Conservation (phyloP, 2,329 filamentous ascomycete genomes). For the Microcera coccophila region DNA sequence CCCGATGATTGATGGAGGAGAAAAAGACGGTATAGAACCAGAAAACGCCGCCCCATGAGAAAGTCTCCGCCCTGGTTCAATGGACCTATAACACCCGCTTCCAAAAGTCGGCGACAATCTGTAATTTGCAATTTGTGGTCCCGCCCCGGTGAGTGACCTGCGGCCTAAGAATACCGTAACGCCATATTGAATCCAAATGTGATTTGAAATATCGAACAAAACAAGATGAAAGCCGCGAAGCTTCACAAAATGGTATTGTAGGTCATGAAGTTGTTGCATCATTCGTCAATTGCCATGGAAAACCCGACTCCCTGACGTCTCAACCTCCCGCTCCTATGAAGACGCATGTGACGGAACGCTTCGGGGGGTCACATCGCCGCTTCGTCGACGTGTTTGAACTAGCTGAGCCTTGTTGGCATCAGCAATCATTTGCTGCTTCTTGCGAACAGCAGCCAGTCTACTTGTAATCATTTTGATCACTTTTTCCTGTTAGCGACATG, state of each 20-base stretch:
- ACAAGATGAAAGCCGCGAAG: conserved; percentile 18
- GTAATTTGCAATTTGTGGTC: too few species aligned
- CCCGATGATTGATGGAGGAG: background rate
- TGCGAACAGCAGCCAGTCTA: conserved; percentile 54
- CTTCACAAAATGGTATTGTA: conserved; percentile 20
- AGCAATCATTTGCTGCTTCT: conserved; percentile 59
- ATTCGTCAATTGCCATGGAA: conserved; percentile 10
- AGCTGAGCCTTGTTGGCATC: conserved; percentile 48
- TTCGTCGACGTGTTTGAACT: conserved; percentile 44
- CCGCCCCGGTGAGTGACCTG: conserved; percentile 25
- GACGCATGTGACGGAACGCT: conserved; percentile 50
- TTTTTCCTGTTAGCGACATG: conserved; percentile 31
- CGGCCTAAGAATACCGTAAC: conserved; percentile 19
- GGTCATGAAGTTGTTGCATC: conserved; percentile 14
- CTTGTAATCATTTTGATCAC: conserved; percentile 61
- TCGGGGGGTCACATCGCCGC: conserved; percentile 53
- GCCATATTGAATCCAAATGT: conserved; percentile 19
- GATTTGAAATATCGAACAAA: conserved; percentile 8
- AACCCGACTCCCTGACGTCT: conserved; percentile 3
- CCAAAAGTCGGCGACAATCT: conserved; percentile 21
- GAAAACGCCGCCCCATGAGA: conserved; percentile 27
- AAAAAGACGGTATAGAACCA: conserved; percentile 7
- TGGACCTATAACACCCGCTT: conserved; percentile 25
- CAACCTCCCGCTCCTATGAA: conserved; percentile 24
- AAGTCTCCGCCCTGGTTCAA: conserved; percentile 14